These are phyloP conservation scores for Xylaria intraflava DNA, from an alignment of 495 filamentous ascomycete species.

Conservation along the genomic window DNA sequence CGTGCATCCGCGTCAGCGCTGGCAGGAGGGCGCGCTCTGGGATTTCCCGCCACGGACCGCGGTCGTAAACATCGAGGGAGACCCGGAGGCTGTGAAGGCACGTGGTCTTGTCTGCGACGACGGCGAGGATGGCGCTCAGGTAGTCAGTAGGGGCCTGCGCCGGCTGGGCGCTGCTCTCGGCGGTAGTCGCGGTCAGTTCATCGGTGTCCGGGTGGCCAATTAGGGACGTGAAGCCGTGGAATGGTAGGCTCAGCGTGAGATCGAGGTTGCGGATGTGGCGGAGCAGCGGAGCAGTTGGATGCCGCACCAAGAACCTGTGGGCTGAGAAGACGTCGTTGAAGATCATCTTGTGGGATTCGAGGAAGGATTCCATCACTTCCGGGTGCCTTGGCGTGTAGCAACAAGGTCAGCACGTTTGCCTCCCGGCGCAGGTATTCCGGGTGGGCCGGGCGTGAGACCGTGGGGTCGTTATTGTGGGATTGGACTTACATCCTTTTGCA, in stretches of 20 bases:
- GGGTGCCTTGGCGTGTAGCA: slow-evolving; percentile 16
- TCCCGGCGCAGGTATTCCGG: neutral
- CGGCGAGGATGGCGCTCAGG: slow-evolving; percentile 3
- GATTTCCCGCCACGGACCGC: slow-evolving; percentile 26
- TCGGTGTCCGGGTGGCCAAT: neutral
- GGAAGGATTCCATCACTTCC: slow-evolving; percentile 23
- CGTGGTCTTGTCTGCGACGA: slow-evolving; percentile 10
- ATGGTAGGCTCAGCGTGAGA: slow-evolving; percentile 22
- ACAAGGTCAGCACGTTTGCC: neutral
- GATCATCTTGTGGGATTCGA: slow-evolving; percentile 23
- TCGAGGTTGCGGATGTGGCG: slow-evolving; percentile 21
- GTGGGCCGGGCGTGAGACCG: too few relatives aligned
- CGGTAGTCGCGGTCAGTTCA: neutral
- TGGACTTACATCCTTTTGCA: slow-evolving; percentile 27
- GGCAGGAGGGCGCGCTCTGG: slow-evolving; percentile 15
- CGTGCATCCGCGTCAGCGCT: slow-evolving; percentile 12
- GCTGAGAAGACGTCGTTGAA: slow-evolving; percentile 27
- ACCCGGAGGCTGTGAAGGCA: slow-evolving; percentile 23
- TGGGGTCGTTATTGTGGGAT: too few relatives aligned
- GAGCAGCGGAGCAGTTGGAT: slow-evolving; percentile 13
- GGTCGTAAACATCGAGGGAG: slow-evolving; percentile 27
- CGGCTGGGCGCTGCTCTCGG: neutral
- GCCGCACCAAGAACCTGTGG: slow-evolving; percentile 23
- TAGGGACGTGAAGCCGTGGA: slow-evolving; percentile 22
- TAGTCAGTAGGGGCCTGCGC: neutral